Evolutionary conservation across 1,284 basidiomycete genomes (phyloP).

Genomic region (Cystobasidium pallidum): DNA sequence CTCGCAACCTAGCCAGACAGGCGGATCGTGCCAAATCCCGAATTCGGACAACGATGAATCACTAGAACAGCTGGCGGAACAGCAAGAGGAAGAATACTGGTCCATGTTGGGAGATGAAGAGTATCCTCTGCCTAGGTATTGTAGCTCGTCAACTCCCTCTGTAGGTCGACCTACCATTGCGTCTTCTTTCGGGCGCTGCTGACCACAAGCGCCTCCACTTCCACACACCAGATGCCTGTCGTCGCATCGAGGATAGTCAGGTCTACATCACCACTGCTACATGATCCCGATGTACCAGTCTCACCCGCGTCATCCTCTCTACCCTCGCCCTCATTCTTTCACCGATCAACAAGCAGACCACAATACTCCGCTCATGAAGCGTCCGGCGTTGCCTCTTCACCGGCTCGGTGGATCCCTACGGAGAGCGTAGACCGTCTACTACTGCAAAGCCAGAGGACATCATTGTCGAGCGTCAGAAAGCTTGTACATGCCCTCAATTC

Average conservation of each 20-base stretch:
- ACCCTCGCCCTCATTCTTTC: neutral
- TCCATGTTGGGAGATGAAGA: constrained; percentile 9
- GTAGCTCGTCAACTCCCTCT: neutral
- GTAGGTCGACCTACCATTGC: constrained; percentile 9
- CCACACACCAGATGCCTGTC: neutral
- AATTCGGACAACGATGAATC: constrained; percentile 37
- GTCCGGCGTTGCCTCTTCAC: too few relatives aligned
- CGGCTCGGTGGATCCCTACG: neutral
- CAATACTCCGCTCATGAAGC: neutral
- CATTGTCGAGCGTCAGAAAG: neutral
- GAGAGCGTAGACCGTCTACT: constrained; percentile 10
- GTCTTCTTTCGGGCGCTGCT: neutral
- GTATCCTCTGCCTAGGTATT: neutral
- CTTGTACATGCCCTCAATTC: too few relatives aligned
- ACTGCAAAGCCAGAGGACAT: neutral
- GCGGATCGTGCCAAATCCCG: constrained; percentile 11
- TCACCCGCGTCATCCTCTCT: neutral
- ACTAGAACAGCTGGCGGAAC: constrained; percentile 19
- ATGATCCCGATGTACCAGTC: neutral
- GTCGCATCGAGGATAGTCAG: constrained; percentile 10
- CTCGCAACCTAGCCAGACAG: neutral
- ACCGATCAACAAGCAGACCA: neutral
- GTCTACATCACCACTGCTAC: constrained; percentile 1
- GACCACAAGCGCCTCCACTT: neutral
- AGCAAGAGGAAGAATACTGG: constrained; percentile 39